Conservation (phyloP, 441 rosid species). For the Eugenia klotzschiana region DNA sequence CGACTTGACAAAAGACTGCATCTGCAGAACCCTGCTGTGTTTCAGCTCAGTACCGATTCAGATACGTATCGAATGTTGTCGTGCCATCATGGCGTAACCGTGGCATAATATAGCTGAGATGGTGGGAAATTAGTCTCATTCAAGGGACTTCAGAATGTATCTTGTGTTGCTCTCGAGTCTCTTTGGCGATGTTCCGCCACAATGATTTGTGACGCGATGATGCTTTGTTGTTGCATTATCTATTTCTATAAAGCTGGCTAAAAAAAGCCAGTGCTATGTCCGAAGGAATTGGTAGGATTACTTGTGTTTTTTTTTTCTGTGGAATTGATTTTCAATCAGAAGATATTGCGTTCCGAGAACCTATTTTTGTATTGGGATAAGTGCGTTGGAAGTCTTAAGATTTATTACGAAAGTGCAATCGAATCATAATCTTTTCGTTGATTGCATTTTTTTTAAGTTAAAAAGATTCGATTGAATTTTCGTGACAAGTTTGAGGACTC, state of each 20-base stretch:
- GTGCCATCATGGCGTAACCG: background rate
- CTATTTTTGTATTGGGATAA: too few relatives aligned
- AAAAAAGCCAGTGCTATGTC: background rate
- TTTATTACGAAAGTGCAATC: too few relatives aligned
- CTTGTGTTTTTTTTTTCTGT: background rate
- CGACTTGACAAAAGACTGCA: background rate
- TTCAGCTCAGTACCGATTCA: background rate
- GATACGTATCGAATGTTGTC: background rate
- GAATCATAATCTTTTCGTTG: too few relatives aligned
- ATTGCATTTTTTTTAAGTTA: too few relatives aligned
- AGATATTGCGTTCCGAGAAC: background rate
- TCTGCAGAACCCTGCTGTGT: background rate
- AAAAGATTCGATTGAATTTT: too few relatives aligned
- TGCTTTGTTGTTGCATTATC: background rate
- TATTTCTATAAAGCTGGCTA: background rate
- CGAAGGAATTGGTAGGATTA: background rate
- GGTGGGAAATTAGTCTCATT: background rate
- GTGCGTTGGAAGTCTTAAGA: too few relatives aligned
- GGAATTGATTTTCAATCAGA: background rate
- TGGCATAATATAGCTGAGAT: background rate
- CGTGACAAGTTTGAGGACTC: too few relatives aligned
- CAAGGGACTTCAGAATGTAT: background rate
- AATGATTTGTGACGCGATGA: too few relatives aligned
- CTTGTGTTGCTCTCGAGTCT: background rate
- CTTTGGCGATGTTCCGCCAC: background rate